Evolutionary conservation across 2,329 filamentous ascomycete species (phyloP).

Genomic region (Myriangium duriaei): DNA sequence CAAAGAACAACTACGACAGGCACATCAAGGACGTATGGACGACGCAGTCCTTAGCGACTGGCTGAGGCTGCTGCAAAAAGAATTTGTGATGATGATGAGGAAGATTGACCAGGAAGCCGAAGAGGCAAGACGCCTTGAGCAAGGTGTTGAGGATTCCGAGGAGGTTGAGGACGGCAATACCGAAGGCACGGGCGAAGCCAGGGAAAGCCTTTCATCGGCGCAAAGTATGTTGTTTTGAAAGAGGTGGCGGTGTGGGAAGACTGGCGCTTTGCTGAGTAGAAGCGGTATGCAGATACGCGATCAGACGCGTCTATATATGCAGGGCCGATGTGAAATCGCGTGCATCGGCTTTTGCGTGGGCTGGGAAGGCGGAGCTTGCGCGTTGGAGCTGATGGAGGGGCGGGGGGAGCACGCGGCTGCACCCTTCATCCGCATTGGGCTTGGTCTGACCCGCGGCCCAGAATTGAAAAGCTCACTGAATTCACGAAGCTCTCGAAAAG

Average conservation of each 20-base stretch:
- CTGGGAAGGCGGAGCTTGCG: too few species aligned
- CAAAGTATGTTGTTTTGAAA: too few species aligned
- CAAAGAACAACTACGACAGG: slow-evolving; percentile 59
- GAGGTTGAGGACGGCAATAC: background rate
- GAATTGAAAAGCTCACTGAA: background rate
- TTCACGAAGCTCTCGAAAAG: background rate
- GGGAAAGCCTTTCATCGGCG: too few species aligned
- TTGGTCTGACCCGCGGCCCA: background rate
- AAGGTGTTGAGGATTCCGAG: slow-evolving; percentile 1
- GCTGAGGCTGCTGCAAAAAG: slow-evolving; percentile 54
- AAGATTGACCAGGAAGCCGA: slow-evolving; percentile 42
- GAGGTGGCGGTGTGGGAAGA: too few species aligned
- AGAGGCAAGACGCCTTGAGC: slow-evolving; percentile 9
- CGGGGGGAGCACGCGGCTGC: too few species aligned
- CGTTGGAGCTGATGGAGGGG: too few species aligned
- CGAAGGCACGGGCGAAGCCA: too few species aligned
- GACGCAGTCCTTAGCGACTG: slow-evolving; percentile 51
- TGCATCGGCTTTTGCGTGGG: too few species aligned
- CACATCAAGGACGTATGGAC: slow-evolving; percentile 51
- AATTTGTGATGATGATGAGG: slow-evolving; percentile 63
- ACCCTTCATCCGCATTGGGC: background rate
- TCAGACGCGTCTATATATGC: too few species aligned
- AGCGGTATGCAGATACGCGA: too few species aligned
- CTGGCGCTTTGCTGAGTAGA: too few species aligned
- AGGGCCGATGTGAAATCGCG: too few species aligned